Evolutionary conservation across 2,329 filamentous ascomycete species (phyloP).

Genomic region (Orbilia brochopaga): DNA sequence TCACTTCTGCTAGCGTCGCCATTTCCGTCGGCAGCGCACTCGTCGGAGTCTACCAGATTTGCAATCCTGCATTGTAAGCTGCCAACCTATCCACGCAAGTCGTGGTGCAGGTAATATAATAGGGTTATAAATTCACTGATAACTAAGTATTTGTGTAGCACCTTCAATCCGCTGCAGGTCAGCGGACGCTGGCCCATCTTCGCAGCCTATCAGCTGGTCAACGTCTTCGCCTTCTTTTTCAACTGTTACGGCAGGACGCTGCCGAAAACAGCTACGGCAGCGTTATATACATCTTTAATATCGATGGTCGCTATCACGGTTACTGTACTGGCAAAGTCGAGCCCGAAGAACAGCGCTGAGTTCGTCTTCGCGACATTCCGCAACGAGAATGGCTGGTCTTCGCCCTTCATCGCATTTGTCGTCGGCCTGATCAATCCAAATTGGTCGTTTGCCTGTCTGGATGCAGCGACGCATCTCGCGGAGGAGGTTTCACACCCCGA

Average conservation of each 20-base stretch:
- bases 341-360: slow-evolving; percentile 60
- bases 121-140: not conserved
- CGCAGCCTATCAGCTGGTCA: slow-evolving; percentile 60
- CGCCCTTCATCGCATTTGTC: slow-evolving; percentile 63
- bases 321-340: slow-evolving; percentile 61
- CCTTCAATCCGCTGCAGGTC: slow-evolving; percentile 29
- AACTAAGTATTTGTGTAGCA: not conserved
- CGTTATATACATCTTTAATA: slow-evolving; percentile 61
- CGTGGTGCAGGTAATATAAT: not conserved
- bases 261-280: slow-evolving; percentile 54
- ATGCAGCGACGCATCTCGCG: slow-evolving; percentile 62
- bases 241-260: slow-evolving; percentile 62
- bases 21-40: slow-evolving; percentile 61
- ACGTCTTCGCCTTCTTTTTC: slow-evolving; percentile 60
- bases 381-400: slow-evolving; percentile 64
- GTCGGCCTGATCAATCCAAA: slow-evolving; percentile 62
- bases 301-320: slow-evolving; percentile 62
- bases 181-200: slow-evolving; percentile 63
- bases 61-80: slow-evolving; percentile 63
- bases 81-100: slow-evolving; percentile 1
- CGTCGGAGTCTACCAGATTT: slow-evolving; percentile 64
- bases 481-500: slow-evolving; percentile 64
- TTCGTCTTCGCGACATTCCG: slow-evolving; percentile 65
- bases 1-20: slow-evolving; percentile 64
- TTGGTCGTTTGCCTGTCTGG: slow-evolving; percentile 62